phyloP scores from a whole-genome alignment of 164 flowering plant genomes.

The Liquidambar formosana region DNA sequence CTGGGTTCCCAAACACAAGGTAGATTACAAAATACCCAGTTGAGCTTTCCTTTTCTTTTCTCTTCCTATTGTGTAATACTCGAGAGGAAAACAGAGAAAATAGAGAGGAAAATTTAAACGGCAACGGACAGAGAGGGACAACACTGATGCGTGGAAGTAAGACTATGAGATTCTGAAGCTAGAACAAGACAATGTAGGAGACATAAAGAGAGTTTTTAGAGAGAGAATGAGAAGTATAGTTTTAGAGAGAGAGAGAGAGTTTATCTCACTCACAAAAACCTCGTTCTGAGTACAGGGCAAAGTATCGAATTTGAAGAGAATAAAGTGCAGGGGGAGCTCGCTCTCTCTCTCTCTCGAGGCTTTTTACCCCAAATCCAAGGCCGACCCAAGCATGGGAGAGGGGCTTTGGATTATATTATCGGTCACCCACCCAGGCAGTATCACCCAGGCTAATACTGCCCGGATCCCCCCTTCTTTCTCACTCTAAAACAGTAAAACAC shows the following conservation, averaged over 20 bases:
- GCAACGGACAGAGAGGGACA: slow-evolving; percentile 6
- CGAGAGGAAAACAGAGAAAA: slow-evolving; percentile 5
- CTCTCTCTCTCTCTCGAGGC: slow-evolving; percentile 10
- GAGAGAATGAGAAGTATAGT: slow-evolving; percentile 17
- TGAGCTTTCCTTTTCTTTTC: slow-evolving; percentile 3
- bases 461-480: not conserved
- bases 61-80: not conserved
- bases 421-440: slow-evolving; percentile 20
- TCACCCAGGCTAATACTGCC: slow-evolving; percentile 9
- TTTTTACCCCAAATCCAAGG: slow-evolving; percentile 28
- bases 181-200: slow-evolving; percentile 42
- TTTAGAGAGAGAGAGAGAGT: slow-evolving; percentile 10
- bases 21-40: slow-evolving; percentile 20
- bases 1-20: slow-evolving; percentile 20
- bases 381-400: slow-evolving; percentile 15
- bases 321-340: slow-evolving; percentile 41
- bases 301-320: slow-evolving; percentile 56
- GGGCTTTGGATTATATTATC: slow-evolving; percentile 2
- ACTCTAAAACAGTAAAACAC: not conserved
- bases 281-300: slow-evolving; percentile 43
- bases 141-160: slow-evolving; percentile 28
- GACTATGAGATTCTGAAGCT: slow-evolving; percentile 33
- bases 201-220: slow-evolving; percentile 12
- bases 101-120: slow-evolving; percentile 12
- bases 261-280: slow-evolving; percentile 21